These are phyloP conservation scores for Naganishia randhawae DNA, from an alignment of 768 basidiomycete species.

Conservation along the genomic window DNA sequence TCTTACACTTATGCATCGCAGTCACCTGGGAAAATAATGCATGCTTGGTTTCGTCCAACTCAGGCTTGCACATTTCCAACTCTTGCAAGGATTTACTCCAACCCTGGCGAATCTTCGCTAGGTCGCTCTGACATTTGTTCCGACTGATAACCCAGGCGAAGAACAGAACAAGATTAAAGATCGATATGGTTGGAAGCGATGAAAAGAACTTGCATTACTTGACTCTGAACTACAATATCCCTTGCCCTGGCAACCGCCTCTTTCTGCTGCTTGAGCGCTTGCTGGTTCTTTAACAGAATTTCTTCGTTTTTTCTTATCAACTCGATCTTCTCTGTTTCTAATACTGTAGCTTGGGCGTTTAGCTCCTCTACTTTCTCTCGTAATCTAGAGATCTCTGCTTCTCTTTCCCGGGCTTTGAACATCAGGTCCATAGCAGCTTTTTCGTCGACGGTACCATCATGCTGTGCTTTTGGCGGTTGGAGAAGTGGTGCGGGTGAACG, in stretches of 20 bases:
- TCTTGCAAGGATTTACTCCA: background rate
- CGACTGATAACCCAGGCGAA: no score
- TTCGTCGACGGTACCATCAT: background rate
- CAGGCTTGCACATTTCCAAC: background rate
- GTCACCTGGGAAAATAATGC: background rate
- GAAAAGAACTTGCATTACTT: background rate
- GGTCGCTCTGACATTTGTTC: background rate
- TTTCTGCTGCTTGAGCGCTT: background rate
- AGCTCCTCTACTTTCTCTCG: background rate
- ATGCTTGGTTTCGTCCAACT: background rate
- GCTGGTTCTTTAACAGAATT: background rate
- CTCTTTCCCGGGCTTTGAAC: slow-evolving; percentile 1
- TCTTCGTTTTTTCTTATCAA: slow-evolving; percentile 6
- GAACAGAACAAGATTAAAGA: no score
- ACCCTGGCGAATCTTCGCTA: background rate
- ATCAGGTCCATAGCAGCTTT: background rate
- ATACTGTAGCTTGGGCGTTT: no score
- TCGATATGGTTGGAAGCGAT: background rate
- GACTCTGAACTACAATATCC: background rate
- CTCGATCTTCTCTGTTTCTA: background rate
- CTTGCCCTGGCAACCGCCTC: background rate
- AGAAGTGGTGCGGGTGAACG: background rate
- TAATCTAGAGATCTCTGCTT: slow-evolving; percentile 1
- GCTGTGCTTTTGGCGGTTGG: background rate
- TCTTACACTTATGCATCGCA: background rate